Evolutionary conservation across 2,329 filamentous ascomycete species (phyloP), one percentile per base, ranked within the genome.

Genomic region (Aspergillus proliferans): DNA sequence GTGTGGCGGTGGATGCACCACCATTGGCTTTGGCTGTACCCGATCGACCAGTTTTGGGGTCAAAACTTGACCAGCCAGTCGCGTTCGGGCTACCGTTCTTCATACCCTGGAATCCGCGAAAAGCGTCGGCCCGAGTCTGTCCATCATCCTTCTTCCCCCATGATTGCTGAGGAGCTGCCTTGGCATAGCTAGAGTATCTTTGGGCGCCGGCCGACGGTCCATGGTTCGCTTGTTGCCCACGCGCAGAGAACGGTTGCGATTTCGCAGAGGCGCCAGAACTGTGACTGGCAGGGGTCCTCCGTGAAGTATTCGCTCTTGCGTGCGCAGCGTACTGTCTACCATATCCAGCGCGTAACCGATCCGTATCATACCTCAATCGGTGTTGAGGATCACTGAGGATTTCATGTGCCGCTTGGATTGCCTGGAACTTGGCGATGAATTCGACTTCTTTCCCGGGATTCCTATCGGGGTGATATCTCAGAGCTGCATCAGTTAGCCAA

Each of bases 401-500:
- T 65, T 95, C 90, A 63, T 94, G 85, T 19, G 90, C 90, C 4
- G 86, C 82, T 68, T 94, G 88, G 44, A 95, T 94, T 45, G 85
- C 81, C 67, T 94, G 87, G 62, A 95, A 95, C 62, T 88, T 87
- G 28, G 85, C 77, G 56, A 87, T 88, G 63, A 86, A 86, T 62
- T 92, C 88, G 49, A 81, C 72, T 70, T 95, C 89, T 62, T 81
- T 82, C 46, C 90, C 90, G 9, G 86, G 88, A 63, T 95, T 95
- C 51, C 90, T 85, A 66, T 95, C 90, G 6, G 90, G 90, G 63
- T 95, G 90, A 62, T 87, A 94, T 67, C 87, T 87, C 43, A 94
- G 76, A 43, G 89, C 89, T 89, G 49, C 39, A 33, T 26, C 28
- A 8, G 42, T 63, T 38, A 60, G 50, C 45, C 24, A 9, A n/a